Conservation (phyloP, 352 stramenopile genomes). For the Phytophthora idaei region DNA sequence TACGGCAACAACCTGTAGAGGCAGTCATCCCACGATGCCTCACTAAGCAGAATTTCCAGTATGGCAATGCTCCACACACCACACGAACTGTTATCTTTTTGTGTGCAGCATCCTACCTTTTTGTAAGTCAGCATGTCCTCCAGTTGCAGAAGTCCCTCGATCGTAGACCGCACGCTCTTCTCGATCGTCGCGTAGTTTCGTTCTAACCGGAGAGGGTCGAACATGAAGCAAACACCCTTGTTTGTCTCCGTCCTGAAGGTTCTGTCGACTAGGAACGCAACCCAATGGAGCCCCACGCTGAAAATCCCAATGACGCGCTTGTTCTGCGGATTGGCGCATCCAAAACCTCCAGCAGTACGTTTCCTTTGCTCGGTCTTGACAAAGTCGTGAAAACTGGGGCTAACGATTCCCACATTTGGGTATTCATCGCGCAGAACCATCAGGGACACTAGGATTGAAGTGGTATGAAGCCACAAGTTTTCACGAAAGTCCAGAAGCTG, state of each 20-base stretch:
- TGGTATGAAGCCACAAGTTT: background rate
- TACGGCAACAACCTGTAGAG: too few relatives aligned
- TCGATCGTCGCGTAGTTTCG: background rate
- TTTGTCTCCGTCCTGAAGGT: background rate
- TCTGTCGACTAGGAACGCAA: background rate
- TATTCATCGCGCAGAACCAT: background rate
- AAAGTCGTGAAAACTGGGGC: background rate
- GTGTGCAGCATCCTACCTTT: background rate
- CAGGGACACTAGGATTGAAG: background rate
- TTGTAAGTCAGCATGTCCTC: background rate
- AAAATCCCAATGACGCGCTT: background rate
- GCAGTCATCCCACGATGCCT: too few relatives aligned
- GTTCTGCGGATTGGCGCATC: background rate
- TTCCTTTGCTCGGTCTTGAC: too few relatives aligned
- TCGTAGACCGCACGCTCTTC: constrained; percentile 1
- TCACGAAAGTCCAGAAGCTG: constrained; percentile 4
- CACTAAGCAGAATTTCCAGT: too few relatives aligned
- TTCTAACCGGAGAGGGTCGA: background rate
- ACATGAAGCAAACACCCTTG: background rate
- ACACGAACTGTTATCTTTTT: too few relatives aligned
- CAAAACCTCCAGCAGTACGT: too few relatives aligned
- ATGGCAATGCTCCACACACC: too few relatives aligned
- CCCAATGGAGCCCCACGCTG: background rate
- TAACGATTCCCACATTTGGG: background rate
- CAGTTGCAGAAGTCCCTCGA: background rate